Evolutionary conservation across 495 filamentous ascomycete species (phyloP).

Genomic region (Neurospora sp.): DNA sequence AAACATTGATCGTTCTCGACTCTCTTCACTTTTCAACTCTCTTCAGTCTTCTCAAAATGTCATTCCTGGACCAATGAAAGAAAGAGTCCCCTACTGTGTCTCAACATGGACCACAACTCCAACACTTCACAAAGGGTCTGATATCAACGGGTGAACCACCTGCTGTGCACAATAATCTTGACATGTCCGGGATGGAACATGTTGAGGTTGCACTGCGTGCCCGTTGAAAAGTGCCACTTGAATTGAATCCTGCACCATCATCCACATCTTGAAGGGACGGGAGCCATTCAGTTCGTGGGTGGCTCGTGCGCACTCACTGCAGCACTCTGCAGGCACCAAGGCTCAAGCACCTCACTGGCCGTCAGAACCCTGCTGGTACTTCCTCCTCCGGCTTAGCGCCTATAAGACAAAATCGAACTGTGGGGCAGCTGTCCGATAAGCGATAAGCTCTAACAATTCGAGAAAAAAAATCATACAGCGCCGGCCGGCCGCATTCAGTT

Average conservation of each 20-base stretch:
- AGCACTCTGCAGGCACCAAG: background rate
- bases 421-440: constrained; percentile 13
- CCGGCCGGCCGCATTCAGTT: background rate
- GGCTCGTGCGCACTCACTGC: background rate
- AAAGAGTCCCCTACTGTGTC: background rate
- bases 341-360: background rate
- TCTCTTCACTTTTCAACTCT: background rate
- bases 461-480: background rate
- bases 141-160: background rate
- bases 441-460: constrained; percentile 12
- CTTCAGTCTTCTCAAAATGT: background rate
- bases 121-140: background rate
- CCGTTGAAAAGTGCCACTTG: background rate
- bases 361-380: background rate
- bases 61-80: background rate
- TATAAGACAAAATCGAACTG: background rate
- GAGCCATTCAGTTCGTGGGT: background rate
- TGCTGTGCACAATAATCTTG: background rate
- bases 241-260: background rate
- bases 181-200: background rate
- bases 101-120: background rate
- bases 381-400: background rate
- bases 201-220: background rate
- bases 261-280: background rate
- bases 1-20: background rate